Evolutionary conservation across 2,329 filamentous ascomycete species (phyloP), one percentile per base, ranked within the genome.

Genomic region (Endoconidiophora laricicola): DNA sequence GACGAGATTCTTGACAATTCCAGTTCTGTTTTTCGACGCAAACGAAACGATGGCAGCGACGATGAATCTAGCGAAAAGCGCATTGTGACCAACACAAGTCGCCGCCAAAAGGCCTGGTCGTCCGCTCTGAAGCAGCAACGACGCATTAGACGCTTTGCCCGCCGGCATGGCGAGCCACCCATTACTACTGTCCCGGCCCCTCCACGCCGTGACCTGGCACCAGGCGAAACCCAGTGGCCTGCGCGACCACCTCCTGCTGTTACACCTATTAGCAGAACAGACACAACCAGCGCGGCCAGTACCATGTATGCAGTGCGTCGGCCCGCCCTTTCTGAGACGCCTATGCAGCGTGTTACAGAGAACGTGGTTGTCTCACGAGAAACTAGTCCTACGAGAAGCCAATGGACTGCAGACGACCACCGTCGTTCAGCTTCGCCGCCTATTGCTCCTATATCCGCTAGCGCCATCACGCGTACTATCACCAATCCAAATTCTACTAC

Each of bases 1-100:
- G 88, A 95, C 58, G 88, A 94, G 60, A 93, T 91, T 81, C 70
- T 94, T 37, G 84, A 90, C 46, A 65, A 71, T 14, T 69, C 72
- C 37, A 66, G 71, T 2, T 65, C 71, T 1, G 72, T 76, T 38
- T 69, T 48, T 40, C 52, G 48, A 10, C 43, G 46, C 23, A 53
- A 53, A 22, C 46, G 46, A 6, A 46, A 46, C 26, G 39, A 39
- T 9, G 51, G 46, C 10, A 43, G 37, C 23, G 48, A 51, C 10
- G 40, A 54, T 7, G 48, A 49, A 14, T 45, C n/a, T 20, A 49
- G 48, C 41, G 52, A 54, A 45, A 54, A 54, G n/a, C 26, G 33
- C 22, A 14, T 33, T 5, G 4, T 48, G 2, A 43, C 12, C 12
- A 41, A 16, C 3, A 42, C 44, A 22, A 46, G 36, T 22, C 18